Conservation (phyloP, 176 grass and related monocot species). For the Oryza australiensis region DNA sequence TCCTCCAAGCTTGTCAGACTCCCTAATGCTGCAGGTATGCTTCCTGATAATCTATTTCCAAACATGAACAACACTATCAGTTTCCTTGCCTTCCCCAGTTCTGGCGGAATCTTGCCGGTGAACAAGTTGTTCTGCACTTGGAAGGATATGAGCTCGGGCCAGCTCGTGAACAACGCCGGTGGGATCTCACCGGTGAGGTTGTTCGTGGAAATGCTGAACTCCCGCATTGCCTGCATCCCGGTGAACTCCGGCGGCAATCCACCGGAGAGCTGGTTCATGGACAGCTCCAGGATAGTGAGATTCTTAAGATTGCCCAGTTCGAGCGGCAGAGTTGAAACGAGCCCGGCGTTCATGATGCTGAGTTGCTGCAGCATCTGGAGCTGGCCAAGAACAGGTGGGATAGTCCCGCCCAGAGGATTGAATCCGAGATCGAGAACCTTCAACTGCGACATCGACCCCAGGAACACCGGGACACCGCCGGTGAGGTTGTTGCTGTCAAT, state of each 20-base stretch:
- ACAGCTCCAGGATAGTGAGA: conserved; percentile 39
- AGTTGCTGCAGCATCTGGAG: conserved; percentile 54
- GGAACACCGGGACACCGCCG: conserved; percentile 50
- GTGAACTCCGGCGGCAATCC: conserved; percentile 29
- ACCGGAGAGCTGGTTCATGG: conserved; percentile 45
- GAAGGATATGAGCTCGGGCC: conserved; percentile 66
- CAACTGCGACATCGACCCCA: conserved; percentile 53
- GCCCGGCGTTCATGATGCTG: conserved; percentile 18
- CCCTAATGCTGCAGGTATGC: no score
- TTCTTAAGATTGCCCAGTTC: conserved; percentile 50
- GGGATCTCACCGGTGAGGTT: conserved; percentile 45
- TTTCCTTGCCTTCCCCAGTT: conserved; percentile 41
- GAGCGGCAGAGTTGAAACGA: conserved; percentile 48
- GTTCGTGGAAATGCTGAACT: conserved; percentile 61
- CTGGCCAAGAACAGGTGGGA: conserved; percentile 62
- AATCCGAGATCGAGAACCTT: conserved; percentile 53
- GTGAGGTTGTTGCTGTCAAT: conserved; percentile 38
- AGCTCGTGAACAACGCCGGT: conserved; percentile 33
- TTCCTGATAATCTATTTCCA: no score
- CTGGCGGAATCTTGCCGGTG: conserved; percentile 22
- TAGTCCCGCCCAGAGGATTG: conserved; percentile 41
- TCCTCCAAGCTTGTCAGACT: no score
- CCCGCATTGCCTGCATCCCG: conserved; percentile 48
- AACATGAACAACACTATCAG: neutral
- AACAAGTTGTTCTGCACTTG: conserved; percentile 38